Conservation (phyloP, 257 asterid genomes). For the Nemophila menziesii region DNA sequence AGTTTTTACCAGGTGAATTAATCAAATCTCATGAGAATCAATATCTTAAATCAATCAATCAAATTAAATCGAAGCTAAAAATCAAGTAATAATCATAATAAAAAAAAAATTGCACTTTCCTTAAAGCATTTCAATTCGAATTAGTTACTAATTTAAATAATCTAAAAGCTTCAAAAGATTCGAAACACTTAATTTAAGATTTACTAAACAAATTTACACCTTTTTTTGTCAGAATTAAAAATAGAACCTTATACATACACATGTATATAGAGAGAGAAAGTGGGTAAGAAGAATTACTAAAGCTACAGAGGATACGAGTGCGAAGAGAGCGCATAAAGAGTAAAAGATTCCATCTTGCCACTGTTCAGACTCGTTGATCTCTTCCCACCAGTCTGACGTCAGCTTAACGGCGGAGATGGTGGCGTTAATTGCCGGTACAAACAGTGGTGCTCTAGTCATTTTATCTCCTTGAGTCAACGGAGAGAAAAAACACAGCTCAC, state of each 20-base stretch:
- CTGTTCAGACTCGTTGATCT: constrained; percentile 3
- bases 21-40: not conserved
- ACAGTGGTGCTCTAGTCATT: not conserved
- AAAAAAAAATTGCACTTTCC: not conserved
- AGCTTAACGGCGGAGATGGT: not conserved
- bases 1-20: not conserved
- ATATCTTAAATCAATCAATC: not conserved
- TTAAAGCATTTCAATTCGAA: not conserved
- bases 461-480: not conserved
- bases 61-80: not conserved
- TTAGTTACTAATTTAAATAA: too few species aligned
- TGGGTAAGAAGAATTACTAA: constrained; percentile 11
- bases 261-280: not conserved
- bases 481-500: not conserved
- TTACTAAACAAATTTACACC: not conserved
- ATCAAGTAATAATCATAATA: not conserved
- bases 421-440: not conserved
- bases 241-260: not conserved
- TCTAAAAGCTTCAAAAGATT: not conserved
- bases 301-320: constrained; percentile 22
- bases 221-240: not conserved
- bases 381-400: constrained; percentile 13
- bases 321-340: constrained; percentile 21
- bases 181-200: not conserved
- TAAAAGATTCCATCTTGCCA: constrained; percentile 18